Conservation (phyloP, 2,329 filamentous ascomycete genomes). For the Tolypocladium amazonense region DNA sequence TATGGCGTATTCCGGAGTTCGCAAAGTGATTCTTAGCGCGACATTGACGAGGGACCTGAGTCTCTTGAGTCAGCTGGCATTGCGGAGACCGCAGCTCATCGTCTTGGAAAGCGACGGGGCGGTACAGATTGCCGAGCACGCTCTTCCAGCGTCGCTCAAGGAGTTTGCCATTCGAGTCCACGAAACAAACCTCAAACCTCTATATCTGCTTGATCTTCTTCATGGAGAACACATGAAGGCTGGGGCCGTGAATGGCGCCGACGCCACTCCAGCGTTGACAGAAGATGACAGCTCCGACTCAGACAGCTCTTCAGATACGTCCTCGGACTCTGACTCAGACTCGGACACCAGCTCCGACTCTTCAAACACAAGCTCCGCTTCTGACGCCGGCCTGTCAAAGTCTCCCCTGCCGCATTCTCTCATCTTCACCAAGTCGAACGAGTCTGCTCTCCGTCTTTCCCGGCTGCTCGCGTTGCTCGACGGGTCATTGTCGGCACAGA, state of each 20-base stretch:
- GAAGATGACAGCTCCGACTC: conserved; percentile 5
- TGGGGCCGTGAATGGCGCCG: conserved; percentile 5
- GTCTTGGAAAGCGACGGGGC: conserved; percentile 51
- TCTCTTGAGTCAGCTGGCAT: conserved; percentile 61
- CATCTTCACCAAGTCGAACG: conserved; percentile 86
- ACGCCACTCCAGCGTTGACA: neutral
- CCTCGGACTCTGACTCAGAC: conserved; percentile 20
- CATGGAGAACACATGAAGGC: conserved; percentile 38
- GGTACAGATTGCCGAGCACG: conserved; percentile 35
- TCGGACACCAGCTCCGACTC: conserved; percentile 17
- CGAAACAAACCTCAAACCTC: conserved; percentile 62
- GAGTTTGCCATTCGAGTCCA: conserved; percentile 60
- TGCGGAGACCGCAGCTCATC: conserved; percentile 65
- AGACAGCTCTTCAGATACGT: conserved; percentile 8
- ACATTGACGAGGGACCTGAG: conserved; percentile 85
- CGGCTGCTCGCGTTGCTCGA: conserved; percentile 63
- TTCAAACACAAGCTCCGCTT: conserved; percentile 24
- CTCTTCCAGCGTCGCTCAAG: conserved; percentile 50
- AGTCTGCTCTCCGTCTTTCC: conserved; percentile 76
- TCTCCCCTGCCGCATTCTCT: conserved; percentile 41
- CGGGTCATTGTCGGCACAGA: conserved; percentile 41
- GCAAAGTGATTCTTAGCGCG: conserved; percentile 81
- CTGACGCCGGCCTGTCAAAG: conserved; percentile 12
- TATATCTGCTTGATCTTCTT: conserved; percentile 75
- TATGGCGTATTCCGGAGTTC: conserved; percentile 43